phyloP scores from a whole-genome alignment of 1,284 basidiomycete species.

The Quambalaria eucalypti region DNA sequence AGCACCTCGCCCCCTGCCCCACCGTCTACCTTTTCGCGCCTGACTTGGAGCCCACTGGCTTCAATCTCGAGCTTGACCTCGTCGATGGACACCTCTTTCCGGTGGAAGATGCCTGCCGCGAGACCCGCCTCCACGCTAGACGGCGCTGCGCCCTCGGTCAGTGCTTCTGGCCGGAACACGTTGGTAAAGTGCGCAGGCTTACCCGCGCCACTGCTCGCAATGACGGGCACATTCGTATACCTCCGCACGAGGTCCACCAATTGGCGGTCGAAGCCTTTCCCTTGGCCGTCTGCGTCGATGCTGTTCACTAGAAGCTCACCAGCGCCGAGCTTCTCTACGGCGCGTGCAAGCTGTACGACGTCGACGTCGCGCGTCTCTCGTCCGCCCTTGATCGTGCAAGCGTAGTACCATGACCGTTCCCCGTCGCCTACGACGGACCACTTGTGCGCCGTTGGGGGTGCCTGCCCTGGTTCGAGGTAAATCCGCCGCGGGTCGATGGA shows the following conservation, averaged over 20 bases:
- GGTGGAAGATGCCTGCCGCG: constrained; percentile 95
- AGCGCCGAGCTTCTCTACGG: constrained; percentile 79
- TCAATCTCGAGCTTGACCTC: constrained; percentile 14
- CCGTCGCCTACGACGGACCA: constrained; percentile 46
- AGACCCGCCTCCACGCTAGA: constrained; percentile 72
- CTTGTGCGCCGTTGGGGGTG: constrained; percentile 50
- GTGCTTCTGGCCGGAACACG: constrained; percentile 58
- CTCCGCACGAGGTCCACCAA: constrained; percentile 64
- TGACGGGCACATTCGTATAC: constrained; percentile 77
- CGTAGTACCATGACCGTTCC: constrained; percentile 83
- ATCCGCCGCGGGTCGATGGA: constrained; percentile 88
- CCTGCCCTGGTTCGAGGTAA: constrained; percentile 60
- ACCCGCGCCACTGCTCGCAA: constrained; percentile 81
- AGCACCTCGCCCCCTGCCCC: background rate
- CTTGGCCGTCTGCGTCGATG: constrained; percentile 91
- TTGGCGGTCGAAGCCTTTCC: constrained; percentile 82
- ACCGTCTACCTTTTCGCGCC: background rate
- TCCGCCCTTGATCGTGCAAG: constrained; percentile 91
- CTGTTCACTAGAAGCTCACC: constrained; percentile 93
- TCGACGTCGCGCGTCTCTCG: constrained; percentile 80
- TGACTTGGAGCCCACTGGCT: background rate
- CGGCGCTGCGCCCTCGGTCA: background rate
- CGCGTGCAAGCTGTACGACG: constrained; percentile 79
- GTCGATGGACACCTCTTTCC: constrained; percentile 50
- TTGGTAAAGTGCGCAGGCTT: constrained; percentile 70